Base-by-base conservation (phyloP, 2,329 filamentous ascomycete genomes). In the Spiromastix sp. region DNA sequence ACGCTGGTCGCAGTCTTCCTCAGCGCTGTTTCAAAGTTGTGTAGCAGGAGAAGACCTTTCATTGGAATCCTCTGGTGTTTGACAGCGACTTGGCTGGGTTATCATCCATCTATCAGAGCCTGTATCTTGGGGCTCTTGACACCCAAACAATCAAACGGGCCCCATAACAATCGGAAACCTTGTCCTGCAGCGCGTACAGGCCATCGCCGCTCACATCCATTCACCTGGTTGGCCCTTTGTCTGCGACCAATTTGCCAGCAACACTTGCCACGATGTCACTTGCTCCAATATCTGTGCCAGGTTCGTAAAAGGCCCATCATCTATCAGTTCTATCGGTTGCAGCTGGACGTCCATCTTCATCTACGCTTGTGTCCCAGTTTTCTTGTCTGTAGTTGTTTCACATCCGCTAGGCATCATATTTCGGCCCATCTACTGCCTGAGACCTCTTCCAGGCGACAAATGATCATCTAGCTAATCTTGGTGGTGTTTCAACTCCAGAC, bases 241-340 rank as follows among this genome's bases (percentile, higher is more conserved):
- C n/a, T n/a, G 7, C 7, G 21, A 7, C n/a, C n/a, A 24, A 24
- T n/a, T 24, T 24, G 7, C 21, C n/a, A 24, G 7, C 21, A 24
- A 24, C n/a, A n/a, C n/a, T 24, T 7, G 7, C 21, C 38, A 37
- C 19, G 34, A 50, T 50, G 48, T 45, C 47, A 32, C 44, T 48
- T 36, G 48, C 46, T 33, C 44, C 48, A 11, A 37, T 47, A 29
- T 45, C 43, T n/a, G 43, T 40, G 43, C 47, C 47, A 47, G 48
- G 48, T 50, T 46, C 30, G 41, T 43, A 30, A 40, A 36, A 29
- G 21, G 28, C 32, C 17, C 25, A 17, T 17, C 30, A 34, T 20
- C 30, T 20, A 33, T 20, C 32, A 32, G 11, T 20, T 25, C 22
- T 28, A 30, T 31, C 31, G 32, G 27, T 28, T 29, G 22, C 22